Evolutionary conservation across 345 rosid genomes (phyloP), one percentile per base, ranked within the genome.

Genomic region (Viola odorata): DNA sequence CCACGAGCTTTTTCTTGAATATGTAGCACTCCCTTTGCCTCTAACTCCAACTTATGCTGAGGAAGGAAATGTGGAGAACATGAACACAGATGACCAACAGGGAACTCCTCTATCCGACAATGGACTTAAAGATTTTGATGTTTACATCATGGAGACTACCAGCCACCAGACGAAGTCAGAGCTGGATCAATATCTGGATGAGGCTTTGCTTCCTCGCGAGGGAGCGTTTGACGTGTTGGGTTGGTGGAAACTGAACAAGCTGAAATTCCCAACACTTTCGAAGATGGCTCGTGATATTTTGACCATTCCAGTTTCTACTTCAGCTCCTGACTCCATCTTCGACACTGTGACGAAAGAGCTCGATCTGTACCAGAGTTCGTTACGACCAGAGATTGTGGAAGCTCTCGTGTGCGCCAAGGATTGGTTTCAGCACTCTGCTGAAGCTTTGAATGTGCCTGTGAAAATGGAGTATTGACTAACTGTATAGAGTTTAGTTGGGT

Each of bases 161-260:
- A 80, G 82, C 68, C 85, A 82, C 23, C 83, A 76, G 70, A 85
- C 67, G 76, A 89, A 89, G 73, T 82, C 94, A 0, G 96, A 92
- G 82, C 75, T 89, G 72, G 96, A 92, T 59, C 92, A 84, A 72
- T 92, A 89, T 73, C 72, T 92, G 54, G 96, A 89, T 4, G 98
- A 92, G 72, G 78, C 89, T 5, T 66, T 92, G 67, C 69, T 83
- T 66, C 94, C 98, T 13, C 82, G 96, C 3, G 78, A 72, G 42
- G 88, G 78, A 15, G 98, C 87, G 67, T 85, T 92, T 45, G 86
- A 89, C 69, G 85, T 92, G 39, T 62, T 89, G 17, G 85, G 85
- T 47, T 92, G 98, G 98, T 91, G 98, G 96, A 89, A 87, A 73
- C 78, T 77, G 78, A 85, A 91, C 80, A 89, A 80, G 78, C 63